Evolutionary conservation across 257 asterid species (phyloP), one percentile per base, ranked within the genome.

Genomic region (Vinca minor): DNA sequence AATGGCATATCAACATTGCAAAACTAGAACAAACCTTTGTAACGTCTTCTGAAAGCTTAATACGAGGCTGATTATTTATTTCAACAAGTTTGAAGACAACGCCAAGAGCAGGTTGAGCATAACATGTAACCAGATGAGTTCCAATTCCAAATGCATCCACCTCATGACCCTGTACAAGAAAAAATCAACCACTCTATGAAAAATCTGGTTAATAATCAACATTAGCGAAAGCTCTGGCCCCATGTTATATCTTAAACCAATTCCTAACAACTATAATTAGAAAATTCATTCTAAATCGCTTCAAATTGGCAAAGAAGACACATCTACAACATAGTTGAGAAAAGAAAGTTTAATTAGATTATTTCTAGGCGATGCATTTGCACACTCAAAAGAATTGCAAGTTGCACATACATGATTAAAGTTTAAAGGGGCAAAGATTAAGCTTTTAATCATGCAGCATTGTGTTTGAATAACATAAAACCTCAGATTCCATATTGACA

Each of bases 91-190:
- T 92, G 83, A 92, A 92, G 64, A 92, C 98, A 71, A 82, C 90
- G 49, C 96, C 98, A 8, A 92, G 87, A 50, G 98, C 98, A 57
- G 98, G 87, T 75, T 92, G 98, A 61, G 96, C 96, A 76, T 89
- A 92, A 79, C 98, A 92, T 55, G 98, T 92, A 63, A 92, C 98
- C 84, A 92, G 74, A 83, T 92, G 96, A 38, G 96, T 92, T 70
- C 96, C 98, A 67, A 92, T 85, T 60, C 98, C 98, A 79, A 76
- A 92, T 63, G 95, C 87, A 82, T 92, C 96, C 64, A 89, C 81
- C 76, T 87, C 96, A 50, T 92, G 96, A 64, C 98, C 98, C 98
- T 92, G 89, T 53, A 42, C 47, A 76, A 63, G 66, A 54, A 25
- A 71, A 63, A 35, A 57, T 56, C 26, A 65, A 61, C 25, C 26